A percentile compares a stretch with the other conserved stretches of the same genome.
These are phyloP conservation scores for Pilasporangium apinafurcum DNA, from an alignment of 352 stramenopile genomes.

Conservation along the genomic window DNA sequence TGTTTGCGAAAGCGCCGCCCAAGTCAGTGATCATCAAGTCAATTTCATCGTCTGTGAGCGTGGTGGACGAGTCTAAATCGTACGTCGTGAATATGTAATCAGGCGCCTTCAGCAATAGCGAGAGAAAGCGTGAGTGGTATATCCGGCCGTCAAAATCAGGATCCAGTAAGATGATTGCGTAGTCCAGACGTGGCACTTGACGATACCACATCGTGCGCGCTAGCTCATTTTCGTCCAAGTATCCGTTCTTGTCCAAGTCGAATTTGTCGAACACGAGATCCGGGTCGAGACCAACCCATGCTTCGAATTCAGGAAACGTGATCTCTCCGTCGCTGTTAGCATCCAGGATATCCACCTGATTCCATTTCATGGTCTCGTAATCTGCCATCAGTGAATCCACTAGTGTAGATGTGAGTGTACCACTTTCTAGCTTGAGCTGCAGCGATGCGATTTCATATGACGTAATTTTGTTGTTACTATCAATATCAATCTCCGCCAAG, in stretches of 20 bases:
- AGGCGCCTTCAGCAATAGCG: conserved; percentile 26
- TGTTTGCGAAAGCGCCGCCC: conserved; percentile 32
- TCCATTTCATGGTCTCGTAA: conserved; percentile 57
- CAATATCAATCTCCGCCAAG: conserved; percentile 55
- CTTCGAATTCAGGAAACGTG: conserved; percentile 61
- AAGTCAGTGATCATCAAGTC: conserved; percentile 65
- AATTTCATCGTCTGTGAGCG: conserved; percentile 55
- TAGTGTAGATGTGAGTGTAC: conserved; percentile 35
- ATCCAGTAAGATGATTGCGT: conserved; percentile 63
- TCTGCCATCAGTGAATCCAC: conserved; percentile 33
- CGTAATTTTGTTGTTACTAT: conserved; percentile 69
- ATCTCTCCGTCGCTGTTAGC: conserved; percentile 44
- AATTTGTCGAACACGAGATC: conserved; percentile 80
- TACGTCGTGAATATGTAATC: conserved; percentile 68
- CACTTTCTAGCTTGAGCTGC: conserved; percentile 9
- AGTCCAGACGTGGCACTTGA: conserved; percentile 64
- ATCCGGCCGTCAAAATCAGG: conserved; percentile 78
- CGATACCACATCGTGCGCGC: conserved; percentile 55
- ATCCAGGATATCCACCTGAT: conserved; percentile 43
- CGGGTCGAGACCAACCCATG: conserved; percentile 63
- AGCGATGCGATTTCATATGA: conserved; percentile 43
- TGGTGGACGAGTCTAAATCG: conserved; percentile 57
- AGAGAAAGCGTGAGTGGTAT: conserved; percentile 63
- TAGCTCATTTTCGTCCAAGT: conserved; percentile 79
- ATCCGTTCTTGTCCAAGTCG: conserved; percentile 81